phyloP scores from a whole-genome alignment of 2,329 filamentous ascomycete genomes.

The Rutstroemia sp. region DNA sequence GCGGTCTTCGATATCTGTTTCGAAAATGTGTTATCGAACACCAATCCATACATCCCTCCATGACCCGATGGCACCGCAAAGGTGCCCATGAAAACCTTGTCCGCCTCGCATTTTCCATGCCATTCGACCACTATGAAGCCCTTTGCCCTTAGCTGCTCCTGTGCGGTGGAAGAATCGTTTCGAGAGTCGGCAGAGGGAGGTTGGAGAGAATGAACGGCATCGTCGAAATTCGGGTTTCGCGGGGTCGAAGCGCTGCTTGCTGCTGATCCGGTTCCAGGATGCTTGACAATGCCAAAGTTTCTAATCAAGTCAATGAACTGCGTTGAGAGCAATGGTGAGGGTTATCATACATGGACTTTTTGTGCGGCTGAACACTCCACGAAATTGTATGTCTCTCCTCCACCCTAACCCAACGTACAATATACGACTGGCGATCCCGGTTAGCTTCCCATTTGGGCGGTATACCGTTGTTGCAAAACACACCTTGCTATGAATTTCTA shows the following conservation, averaged over 20 bases:
- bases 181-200: constrained; percentile 45
- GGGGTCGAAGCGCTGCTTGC: constrained; percentile 19
- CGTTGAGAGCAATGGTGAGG: neutral
- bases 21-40: constrained; percentile 98
- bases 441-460: neutral
- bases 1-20: constrained; percentile 92
- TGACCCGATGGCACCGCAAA: constrained; percentile 69
- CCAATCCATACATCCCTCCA: constrained; percentile 89
- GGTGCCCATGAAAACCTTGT: constrained; percentile 87
- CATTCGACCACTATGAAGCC: constrained; percentile 69
- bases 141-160: constrained; percentile 57
- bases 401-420: constrained; percentile 94
- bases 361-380: constrained; percentile 96
- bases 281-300: constrained; percentile 97
- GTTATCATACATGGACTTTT: constrained; percentile 72
- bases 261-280: constrained; percentile 60
- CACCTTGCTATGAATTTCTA: constrained; percentile 97
- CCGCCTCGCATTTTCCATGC: constrained; percentile 92
- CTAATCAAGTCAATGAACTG: constrained; percentile 33
- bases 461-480: constrained; percentile 16
- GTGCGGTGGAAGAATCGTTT: constrained; percentile 52
- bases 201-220: constrained; percentile 18
- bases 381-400: constrained; percentile 87
- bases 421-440: constrained; percentile 66
- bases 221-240: constrained; percentile 17